Evolutionary conservation across 331 rosid genomes (phyloP), one percentile per base, ranked within the genome.

Genomic region (Stylosanthes scabra): DNA sequence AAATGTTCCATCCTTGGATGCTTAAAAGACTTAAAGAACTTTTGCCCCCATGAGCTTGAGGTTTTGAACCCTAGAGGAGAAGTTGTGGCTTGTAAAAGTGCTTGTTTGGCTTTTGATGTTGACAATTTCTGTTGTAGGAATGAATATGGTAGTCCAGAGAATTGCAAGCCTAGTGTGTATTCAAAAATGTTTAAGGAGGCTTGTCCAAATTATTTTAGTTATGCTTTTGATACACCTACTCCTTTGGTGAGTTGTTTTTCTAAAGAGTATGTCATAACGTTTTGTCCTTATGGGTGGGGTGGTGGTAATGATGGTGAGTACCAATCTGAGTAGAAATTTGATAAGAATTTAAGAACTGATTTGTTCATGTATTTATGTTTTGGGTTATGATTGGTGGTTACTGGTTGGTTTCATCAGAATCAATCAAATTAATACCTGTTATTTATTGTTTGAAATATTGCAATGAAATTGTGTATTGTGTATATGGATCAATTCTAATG

Each of bases 1-100:
- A 85, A 70, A 11, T 94, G 99, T 63, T 10, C 31, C 31, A 77
- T 91, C 9, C 69, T 51, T 72, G 93, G 96, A 62, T 94, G 99
- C 74, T 65, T 55, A 45, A 87, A 84, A 70, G 86, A 89, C 61
- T 45, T 91, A 14, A 91, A 84, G 27, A 40, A 59, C 8, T 1
- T 34, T 56, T 94, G 99, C 45, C 99, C 97, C 0, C 58, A 54
- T 2, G 89, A 94, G 79, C 88, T 90, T 44, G 73, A 68, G 78
- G 88, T 91, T 11, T 29, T 80, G 72, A 88, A 84, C 67, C n/a
- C 49, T 10, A 20, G 34, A 1, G 84, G 97, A 1, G 79, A 83
- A 71, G 86, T 84, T 10, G 97, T 91, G 78, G 99, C 97, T 6
- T 91, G 99, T 44, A 88, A 83, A 63, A 94, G 97, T 60, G 97